phyloP scores from a whole-genome alignment of 352 stramenopile species.

The Peronospora farinosa region DNA sequence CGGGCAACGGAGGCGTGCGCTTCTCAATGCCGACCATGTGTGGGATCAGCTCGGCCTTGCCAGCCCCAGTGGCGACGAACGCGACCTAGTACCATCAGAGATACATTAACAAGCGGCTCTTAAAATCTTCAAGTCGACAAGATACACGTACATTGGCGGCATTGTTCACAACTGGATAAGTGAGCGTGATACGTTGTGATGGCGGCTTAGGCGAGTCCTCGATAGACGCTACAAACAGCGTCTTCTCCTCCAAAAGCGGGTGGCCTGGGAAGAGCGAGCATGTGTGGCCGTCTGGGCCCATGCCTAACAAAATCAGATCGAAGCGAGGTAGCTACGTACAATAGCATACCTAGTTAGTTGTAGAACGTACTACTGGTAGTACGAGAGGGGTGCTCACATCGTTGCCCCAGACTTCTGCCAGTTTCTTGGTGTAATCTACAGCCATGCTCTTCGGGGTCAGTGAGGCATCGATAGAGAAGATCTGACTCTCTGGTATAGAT shows the following conservation, averaged over 20 bases:
- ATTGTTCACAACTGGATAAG: constrained; percentile 92
- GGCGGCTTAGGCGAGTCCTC: constrained; percentile 97
- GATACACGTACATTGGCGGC: constrained; percentile 56
- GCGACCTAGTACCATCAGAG: constrained; percentile 48
- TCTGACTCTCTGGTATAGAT: constrained; percentile 41
- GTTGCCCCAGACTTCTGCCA: constrained; percentile 52
- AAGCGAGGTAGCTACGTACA: constrained; percentile 75
- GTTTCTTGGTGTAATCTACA: constrained; percentile 68
- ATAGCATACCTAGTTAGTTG: constrained; percentile 5
- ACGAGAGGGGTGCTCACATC: constrained; percentile 33
- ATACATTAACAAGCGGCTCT: constrained; percentile 4
- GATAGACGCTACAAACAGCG: constrained; percentile 89
- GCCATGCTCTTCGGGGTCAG: constrained; percentile 55
- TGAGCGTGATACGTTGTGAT: constrained; percentile 94
- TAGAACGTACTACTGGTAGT: background rate
- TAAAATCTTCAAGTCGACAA: background rate
- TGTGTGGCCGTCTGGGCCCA: constrained; percentile 97
- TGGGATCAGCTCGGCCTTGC: constrained; percentile 86
- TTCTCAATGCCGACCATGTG: constrained; percentile 67
- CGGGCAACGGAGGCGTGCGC: constrained; percentile 56
- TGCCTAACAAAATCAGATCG: constrained; percentile 94
- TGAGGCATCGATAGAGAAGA: constrained; percentile 90
- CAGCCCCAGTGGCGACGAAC: constrained; percentile 86
- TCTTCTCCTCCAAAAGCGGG: constrained; percentile 82
- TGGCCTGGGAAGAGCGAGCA: constrained; percentile 97